A percentile compares a stretch with the other conserved stretches of the same genome.
Evolutionary conservation across 768 basidiomycete species (phyloP).

Genomic region (Xerocomellus chrysenteron): DNA sequence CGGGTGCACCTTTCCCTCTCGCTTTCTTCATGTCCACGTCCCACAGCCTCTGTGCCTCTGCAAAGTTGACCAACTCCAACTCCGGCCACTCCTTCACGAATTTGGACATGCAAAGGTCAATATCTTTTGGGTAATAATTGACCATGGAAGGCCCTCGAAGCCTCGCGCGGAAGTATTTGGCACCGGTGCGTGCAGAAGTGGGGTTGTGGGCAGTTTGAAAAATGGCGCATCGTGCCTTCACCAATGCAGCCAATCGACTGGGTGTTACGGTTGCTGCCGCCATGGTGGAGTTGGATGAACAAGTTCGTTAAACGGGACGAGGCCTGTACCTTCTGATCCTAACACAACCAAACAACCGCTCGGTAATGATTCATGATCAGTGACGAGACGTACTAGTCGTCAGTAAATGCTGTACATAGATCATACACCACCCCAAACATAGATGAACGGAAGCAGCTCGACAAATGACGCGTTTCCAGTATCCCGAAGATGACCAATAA

Average conservation of each 20-base stretch:
- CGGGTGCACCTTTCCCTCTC: conserved; percentile 67
- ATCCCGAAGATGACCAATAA: too few species aligned
- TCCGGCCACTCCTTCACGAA: conserved; percentile 53
- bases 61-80: conserved; percentile 59
- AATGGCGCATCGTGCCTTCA: conserved; percentile 63
- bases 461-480: too few species aligned
- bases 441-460: too few species aligned
- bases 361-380: too few species aligned
- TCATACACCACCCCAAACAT: too few species aligned
- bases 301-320: too few species aligned
- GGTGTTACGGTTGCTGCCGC: conserved; percentile 40
- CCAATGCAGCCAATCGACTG: conserved; percentile 59
- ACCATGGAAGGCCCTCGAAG: conserved; percentile 86
- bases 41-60: conserved; percentile 59
- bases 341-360: too few species aligned
- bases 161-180: conserved; percentile 83
- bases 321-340: too few species aligned
- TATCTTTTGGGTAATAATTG: conserved; percentile 71
- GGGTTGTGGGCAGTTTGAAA: conserved; percentile 93
- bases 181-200: conserved; percentile 73
- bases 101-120: conserved; percentile 55
- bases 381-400: too few species aligned
- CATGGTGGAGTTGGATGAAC: conserved; percentile 12
- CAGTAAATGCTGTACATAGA: too few species aligned
- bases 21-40: conserved; percentile 57